Percentiles rank a stretch among this genome's conserved stretches.
Evolutionary conservation across 2,329 filamentous ascomycete genomes (phyloP).

Genomic region (Dothistroma septosporum): DNA sequence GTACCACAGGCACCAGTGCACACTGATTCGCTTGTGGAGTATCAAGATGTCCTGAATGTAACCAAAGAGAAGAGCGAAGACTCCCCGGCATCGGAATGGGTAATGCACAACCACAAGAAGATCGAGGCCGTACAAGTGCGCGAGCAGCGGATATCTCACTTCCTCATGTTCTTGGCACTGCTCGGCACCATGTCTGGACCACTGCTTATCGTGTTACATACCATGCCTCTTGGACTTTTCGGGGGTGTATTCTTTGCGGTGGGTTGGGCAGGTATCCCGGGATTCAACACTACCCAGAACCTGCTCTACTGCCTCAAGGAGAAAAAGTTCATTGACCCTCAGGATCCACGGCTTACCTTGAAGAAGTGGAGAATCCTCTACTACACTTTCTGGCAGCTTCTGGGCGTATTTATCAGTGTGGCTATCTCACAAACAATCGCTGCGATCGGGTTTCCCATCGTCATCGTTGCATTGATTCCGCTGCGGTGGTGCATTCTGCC

Average conservation of each 20-base stretch:
- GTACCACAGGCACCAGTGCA: constrained; percentile 59
- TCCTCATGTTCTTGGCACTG: constrained; percentile 52
- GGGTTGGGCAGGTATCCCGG: constrained; percentile 50
- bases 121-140: constrained; percentile 48
- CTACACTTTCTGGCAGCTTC: constrained; percentile 50
- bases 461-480: constrained; percentile 55
- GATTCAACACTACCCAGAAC: constrained; percentile 53
- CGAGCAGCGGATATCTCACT: constrained; percentile 55
- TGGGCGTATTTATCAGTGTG: constrained; percentile 52
- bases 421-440: constrained; percentile 58
- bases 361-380: constrained; percentile 45
- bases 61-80: constrained; percentile 45
- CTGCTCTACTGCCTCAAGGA: constrained; percentile 49
- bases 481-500: constrained; percentile 50
- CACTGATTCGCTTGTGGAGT: constrained; percentile 49
- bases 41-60: constrained; percentile 40
- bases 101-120: constrained; percentile 43
- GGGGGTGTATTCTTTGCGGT: constrained; percentile 58
- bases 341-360: constrained; percentile 46
- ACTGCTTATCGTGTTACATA: constrained; percentile 50
- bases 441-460: constrained; percentile 56
- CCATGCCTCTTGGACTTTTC: constrained; percentile 53
- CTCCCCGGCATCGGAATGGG: constrained; percentile 34
- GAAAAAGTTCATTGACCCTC: constrained; percentile 44
- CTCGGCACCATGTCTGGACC: constrained; percentile 57